Conservation (phyloP, 2,329 filamentous ascomycete species). For the Dactylonectria estremocensis region DNA sequence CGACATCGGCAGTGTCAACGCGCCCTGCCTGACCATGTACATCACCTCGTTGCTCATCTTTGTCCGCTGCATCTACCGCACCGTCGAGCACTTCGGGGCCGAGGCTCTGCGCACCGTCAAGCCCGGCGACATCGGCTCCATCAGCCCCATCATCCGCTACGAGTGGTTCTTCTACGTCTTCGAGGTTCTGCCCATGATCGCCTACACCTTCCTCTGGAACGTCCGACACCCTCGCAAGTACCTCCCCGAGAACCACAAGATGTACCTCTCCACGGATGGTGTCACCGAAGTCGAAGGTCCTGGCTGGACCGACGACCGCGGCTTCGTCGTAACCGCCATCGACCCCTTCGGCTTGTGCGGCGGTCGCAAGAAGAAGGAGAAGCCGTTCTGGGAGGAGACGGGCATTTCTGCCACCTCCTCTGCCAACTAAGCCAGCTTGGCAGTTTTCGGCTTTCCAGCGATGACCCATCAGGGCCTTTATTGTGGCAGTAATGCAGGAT, state of each 20-base stretch:
- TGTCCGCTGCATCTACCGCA: constrained; percentile 69
- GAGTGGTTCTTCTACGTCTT: constrained; percentile 73
- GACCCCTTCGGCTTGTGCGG: constrained; percentile 57
- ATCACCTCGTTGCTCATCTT: constrained; percentile 63
- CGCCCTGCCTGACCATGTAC: constrained; percentile 64
- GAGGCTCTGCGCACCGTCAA: constrained; percentile 55
- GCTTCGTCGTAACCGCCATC: constrained; percentile 55
- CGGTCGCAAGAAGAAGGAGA: constrained; percentile 46
- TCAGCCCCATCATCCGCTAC: constrained; percentile 64
- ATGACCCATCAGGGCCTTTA: background rate
- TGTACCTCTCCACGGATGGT: constrained; percentile 66
- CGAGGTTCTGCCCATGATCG: constrained; percentile 66
- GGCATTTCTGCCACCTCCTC: background rate
- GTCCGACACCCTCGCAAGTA: constrained; percentile 63
- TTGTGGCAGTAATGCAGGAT: background rate
- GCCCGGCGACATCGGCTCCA: constrained; percentile 49
- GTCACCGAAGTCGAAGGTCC: constrained; percentile 62
- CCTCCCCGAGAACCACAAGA: constrained; percentile 62
- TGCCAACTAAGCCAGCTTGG: constrained; percentile 1
- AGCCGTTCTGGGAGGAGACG: constrained; percentile 52
- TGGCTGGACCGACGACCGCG: constrained; percentile 60
- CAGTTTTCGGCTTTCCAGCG: background rate
- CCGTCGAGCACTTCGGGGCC: constrained; percentile 69
- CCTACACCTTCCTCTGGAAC: constrained; percentile 65
- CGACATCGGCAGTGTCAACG: constrained; percentile 31